phyloP scores from a whole-genome alignment of 352 stramenopile genomes.

The Stramenopiles sp. region DNA sequence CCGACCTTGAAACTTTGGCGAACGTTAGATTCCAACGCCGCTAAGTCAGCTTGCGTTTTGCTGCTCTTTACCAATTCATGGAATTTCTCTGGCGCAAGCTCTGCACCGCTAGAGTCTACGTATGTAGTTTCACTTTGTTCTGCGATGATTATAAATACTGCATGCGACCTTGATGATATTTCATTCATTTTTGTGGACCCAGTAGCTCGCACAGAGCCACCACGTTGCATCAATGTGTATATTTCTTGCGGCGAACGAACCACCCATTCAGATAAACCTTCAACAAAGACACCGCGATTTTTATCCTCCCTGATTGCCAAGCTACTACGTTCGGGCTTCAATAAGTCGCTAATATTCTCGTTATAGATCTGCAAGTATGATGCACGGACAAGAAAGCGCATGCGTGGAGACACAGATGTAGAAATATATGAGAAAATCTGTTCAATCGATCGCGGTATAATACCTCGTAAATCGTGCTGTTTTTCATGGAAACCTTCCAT shows the following conservation, averaged over 20 bases:
- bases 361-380: constrained; percentile 68
- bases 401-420: constrained; percentile 30
- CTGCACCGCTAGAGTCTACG: constrained; percentile 48
- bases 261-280: constrained; percentile 71
- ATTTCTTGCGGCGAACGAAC: constrained; percentile 39
- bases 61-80: constrained; percentile 50
- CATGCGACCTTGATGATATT: constrained; percentile 62
- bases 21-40: constrained; percentile 56
- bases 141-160: constrained; percentile 72
- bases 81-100: constrained; percentile 58
- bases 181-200: constrained; percentile 80
- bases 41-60: no score
- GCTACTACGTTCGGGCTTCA: constrained; percentile 35
- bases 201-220: constrained; percentile 51
- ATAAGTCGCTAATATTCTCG: constrained; percentile 51
- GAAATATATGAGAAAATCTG: constrained; percentile 46
- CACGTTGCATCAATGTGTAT: constrained; percentile 19
- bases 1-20: constrained; percentile 61
- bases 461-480: background rate
- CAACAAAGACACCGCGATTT: constrained; percentile 67
- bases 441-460: constrained; percentile 30
- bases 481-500: constrained; percentile 46
- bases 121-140: constrained; percentile 72
- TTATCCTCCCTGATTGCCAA: constrained; percentile 59
- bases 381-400: no score